Evolutionary conservation across 2,329 filamentous ascomycete genomes (phyloP).

Genomic region (Lachnellula arida): DNA sequence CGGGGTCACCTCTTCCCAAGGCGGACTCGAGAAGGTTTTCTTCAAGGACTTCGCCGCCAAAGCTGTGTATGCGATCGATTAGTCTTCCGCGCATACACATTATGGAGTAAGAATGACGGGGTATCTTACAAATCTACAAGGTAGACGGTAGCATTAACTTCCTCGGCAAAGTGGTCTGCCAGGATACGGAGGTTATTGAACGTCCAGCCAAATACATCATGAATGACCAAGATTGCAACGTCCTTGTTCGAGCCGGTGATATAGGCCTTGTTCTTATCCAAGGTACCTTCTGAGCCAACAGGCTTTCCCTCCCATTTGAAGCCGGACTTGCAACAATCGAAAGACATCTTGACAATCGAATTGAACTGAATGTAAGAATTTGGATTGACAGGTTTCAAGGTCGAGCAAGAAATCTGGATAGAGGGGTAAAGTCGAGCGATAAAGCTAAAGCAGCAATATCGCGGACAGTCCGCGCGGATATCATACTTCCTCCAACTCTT

Average conservation of each 20-base stretch:
- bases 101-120: background rate
- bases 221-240: conserved; percentile 26
- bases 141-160: conserved; percentile 42
- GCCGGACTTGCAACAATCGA: background rate
- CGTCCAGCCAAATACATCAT: conserved; percentile 38
- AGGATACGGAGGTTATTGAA: conserved; percentile 40
- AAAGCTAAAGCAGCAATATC: no score
- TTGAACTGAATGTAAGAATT: no score
- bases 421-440: no score
- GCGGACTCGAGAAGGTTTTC: background rate
- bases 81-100: no score
- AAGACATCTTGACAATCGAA: background rate
- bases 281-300: background rate
- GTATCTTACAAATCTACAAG: conserved; percentile 18
- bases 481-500: no score
- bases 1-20: background rate
- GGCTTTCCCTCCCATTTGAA: background rate
- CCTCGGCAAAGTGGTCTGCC: conserved; percentile 41
- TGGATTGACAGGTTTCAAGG: no score
- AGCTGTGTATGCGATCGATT: background rate
- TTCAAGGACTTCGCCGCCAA: conserved; percentile 2
- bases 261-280: conserved; percentile 1
- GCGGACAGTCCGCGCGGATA: no score
- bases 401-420: no score
- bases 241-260: conserved; percentile 25